phyloP scores from a whole-genome alignment of 2,329 filamentous ascomycete genomes.

The Emydomyces testavorans region DNA sequence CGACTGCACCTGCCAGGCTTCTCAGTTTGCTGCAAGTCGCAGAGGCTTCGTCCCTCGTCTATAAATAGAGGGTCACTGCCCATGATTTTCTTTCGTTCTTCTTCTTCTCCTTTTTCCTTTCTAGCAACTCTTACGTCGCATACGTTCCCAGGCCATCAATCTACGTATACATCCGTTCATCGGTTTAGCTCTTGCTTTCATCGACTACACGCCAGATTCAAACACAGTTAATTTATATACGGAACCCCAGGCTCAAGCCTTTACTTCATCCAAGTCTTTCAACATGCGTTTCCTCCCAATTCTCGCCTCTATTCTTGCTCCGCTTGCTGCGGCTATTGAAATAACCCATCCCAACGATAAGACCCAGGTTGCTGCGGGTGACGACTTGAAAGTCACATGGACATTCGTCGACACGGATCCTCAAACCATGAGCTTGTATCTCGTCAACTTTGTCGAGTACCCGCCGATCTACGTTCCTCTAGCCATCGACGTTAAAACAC shows the following conservation, averaged over 20 bases:
- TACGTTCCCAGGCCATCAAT: neutral
- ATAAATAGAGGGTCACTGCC: constrained; percentile 1
- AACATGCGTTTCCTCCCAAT: constrained; percentile 14
- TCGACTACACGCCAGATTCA: neutral
- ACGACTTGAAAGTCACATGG: constrained; percentile 29
- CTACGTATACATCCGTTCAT: constrained; percentile 1
- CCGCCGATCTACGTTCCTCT: constrained; percentile 33
- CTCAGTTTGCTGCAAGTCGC: neutral
- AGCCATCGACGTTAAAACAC: constrained; percentile 28
- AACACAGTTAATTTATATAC: neutral
- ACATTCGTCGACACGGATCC: constrained; percentile 35
- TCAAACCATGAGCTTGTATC: constrained; percentile 31
- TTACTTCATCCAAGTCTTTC: neutral
- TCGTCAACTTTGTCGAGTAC: constrained; percentile 39
- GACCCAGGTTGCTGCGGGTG: constrained; percentile 30
- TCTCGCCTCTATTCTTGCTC: constrained; percentile 14
- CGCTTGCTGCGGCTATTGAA: constrained; percentile 19
- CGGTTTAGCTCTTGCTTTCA: neutral
- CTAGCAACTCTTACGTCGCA: constrained; percentile 9
- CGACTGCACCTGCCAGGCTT: neutral
- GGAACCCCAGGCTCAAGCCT: neutral
- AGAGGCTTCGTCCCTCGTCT: neutral
- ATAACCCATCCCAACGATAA: constrained; percentile 26
- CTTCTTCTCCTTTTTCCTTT: neutral
- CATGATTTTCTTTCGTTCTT: neutral